phyloP scores from a whole-genome alignment of 495 filamentous ascomycete species.

The Cercophora newfieldiana region DNA sequence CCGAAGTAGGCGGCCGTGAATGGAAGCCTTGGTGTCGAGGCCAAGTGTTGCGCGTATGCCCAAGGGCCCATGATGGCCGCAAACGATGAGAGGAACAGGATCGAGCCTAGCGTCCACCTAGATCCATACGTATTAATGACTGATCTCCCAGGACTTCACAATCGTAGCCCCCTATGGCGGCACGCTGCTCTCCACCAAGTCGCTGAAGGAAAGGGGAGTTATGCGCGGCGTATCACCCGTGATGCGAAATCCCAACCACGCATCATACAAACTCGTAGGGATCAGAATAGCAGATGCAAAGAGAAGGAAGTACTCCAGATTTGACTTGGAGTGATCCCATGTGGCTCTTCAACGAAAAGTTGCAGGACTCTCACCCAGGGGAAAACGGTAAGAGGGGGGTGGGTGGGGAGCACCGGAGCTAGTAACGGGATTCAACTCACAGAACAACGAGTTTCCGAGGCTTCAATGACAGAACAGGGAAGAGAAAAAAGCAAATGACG shows the following conservation, averaged over 20 bases:
- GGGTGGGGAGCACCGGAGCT: neutral
- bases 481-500: constrained; percentile 84
- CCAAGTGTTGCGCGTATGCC: constrained; percentile 78
- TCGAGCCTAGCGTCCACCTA: constrained; percentile 93
- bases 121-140: constrained; percentile 13
- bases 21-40: constrained; percentile 81
- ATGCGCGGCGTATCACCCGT: constrained; percentile 4
- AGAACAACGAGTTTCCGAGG: constrained; percentile 94
- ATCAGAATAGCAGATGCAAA: neutral
- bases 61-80: constrained; percentile 89
- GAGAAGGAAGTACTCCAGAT: neutral
- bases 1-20: constrained; percentile 98
- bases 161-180: neutral
- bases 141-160: neutral
- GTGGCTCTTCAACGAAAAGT: neutral
- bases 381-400: neutral
- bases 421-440: constrained; percentile 61
- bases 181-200: neutral
- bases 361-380: constrained; percentile 6
- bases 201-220: neutral
- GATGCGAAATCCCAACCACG: constrained; percentile 21
- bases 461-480: constrained; percentile 69
- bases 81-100: constrained; percentile 90
- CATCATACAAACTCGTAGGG: constrained; percentile 17
- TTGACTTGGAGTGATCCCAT: neutral